Evolutionary conservation across 176 grass and related monocot genomes (phyloP), one percentile per base, ranked within the genome.

Genomic region (Lolium perenne): DNA sequence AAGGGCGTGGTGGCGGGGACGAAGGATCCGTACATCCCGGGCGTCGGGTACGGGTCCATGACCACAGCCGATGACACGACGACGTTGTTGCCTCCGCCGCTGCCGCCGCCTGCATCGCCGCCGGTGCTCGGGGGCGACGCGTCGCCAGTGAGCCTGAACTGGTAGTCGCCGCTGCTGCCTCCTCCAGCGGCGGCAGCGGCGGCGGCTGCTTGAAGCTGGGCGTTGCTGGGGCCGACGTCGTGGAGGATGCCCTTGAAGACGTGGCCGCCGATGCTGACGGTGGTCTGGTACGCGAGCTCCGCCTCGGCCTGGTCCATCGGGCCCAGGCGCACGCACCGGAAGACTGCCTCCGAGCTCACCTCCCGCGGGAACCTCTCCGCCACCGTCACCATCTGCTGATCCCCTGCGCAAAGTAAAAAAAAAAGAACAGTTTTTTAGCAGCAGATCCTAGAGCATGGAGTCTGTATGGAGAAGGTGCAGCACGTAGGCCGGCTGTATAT

Each of bases 191-290:
- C 40, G 8, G 53, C 54, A 8, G 63, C 63, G 26, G 62, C 62
- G 5, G 40, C 38, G 4, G 66, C 69, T 7, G 70, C 71, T 21
- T 3, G 75, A 17, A 75, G 72, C 6, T 91, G 53, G 26, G 79
- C 35, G 20, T 87, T 75, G 72, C 23, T 90, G 3, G 92, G 91
- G 0, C 97, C 97, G 77, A 92, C 88, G 65, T 95, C 97, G 54
- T 95, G 94, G 10, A 98, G 90, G 55, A 98, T 94, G 75, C 97
- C 97, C 78, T 94, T 95, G 92, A 98, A 98, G 16, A 98, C 86
- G 64, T 95, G 97, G 16, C 97, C 97, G 68, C 88, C 94, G 71
- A 98, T 98, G 80, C 85, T 91, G 73, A 98, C 92, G 6, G 92
- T 79, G 41, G 94, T 94, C 75, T 92, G 97, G 78, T 98, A 98